These are phyloP conservation scores for Globisporangium recalcitrans DNA, from an alignment of 352 stramenopile species.

Conservation along the genomic window DNA sequence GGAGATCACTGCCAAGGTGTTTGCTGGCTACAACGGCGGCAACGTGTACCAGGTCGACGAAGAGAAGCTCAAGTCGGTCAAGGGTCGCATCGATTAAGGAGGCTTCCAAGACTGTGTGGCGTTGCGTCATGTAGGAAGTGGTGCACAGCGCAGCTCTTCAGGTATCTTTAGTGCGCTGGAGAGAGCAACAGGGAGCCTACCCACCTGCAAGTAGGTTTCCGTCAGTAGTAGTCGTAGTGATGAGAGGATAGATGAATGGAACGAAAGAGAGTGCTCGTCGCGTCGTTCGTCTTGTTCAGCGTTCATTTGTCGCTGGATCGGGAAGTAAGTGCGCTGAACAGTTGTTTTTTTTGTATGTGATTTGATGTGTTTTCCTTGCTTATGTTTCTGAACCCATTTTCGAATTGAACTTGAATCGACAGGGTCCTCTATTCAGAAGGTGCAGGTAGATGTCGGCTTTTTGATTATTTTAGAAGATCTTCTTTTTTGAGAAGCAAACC, in stretches of 20 bases:
- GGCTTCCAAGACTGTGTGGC: background rate
- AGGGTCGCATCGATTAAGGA: constrained; percentile 58
- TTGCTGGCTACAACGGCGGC: constrained; percentile 82
- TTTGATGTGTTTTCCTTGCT: background rate
- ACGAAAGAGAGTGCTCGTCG: background rate
- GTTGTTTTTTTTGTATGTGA: background rate
- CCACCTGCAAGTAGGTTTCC: background rate
- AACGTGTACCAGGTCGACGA: constrained; percentile 92
- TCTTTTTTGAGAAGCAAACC: background rate
- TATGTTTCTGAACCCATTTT: background rate
- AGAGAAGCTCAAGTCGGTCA: constrained; percentile 91
- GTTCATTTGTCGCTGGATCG: background rate
- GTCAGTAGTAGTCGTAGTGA: constrained; percentile 2
- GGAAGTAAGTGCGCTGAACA: background rate
- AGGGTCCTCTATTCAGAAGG: background rate
- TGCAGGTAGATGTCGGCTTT: background rate
- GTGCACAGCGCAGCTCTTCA: background rate
- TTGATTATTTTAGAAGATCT: background rate
- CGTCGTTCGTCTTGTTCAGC: background rate
- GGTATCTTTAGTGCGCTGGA: background rate
- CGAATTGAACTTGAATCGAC: too few relatives aligned
- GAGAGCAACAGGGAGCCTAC: background rate
- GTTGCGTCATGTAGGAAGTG: background rate
- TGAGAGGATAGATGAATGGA: constrained; percentile 7
- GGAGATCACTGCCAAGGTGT: constrained; percentile 99